Percentiles rank a stretch among this genome's conserved stretches.
Conservation (phyloP, 2,329 filamentous ascomycete species). For the Aspergillus sp. region DNA sequence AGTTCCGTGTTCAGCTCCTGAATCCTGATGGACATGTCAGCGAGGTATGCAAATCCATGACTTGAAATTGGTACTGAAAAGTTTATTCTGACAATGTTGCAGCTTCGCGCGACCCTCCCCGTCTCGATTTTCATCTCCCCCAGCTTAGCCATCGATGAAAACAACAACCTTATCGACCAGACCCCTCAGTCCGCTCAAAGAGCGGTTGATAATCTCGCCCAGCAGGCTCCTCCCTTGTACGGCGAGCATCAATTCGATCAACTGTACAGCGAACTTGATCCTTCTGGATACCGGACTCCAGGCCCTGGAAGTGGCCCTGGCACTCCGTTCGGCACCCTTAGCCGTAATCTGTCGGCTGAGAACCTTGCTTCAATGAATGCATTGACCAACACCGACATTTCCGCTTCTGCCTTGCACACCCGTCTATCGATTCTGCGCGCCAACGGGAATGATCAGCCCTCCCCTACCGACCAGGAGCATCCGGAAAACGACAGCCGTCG, state of each 20-base stretch:
- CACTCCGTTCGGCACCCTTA: constrained; percentile 72
- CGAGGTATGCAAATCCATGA: constrained; percentile 59
- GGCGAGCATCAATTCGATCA: constrained; percentile 87
- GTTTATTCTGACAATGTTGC: constrained; percentile 15
- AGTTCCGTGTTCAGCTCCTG: constrained; percentile 84
- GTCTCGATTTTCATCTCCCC: constrained; percentile 95
- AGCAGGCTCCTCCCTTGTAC: constrained; percentile 86
- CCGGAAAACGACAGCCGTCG: constrained; percentile 25
- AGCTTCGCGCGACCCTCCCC: constrained; percentile 85
- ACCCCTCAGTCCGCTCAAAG: constrained; percentile 53
- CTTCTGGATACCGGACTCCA: constrained; percentile 77
- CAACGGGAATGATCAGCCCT: constrained; percentile 23
- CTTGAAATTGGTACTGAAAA: neutral
- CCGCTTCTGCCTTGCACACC: constrained; percentile 68
- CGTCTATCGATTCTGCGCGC: constrained; percentile 60
- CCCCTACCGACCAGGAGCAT: constrained; percentile 26
- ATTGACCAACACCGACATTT: constrained; percentile 55
- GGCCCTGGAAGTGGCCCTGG: constrained; percentile 67
- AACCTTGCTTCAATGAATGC: constrained; percentile 67
- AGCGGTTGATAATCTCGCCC: constrained; percentile 57
- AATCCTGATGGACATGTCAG: constrained; percentile 95
- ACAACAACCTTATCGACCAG: constrained; percentile 73
- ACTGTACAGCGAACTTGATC: constrained; percentile 84
- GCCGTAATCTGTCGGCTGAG: constrained; percentile 74
- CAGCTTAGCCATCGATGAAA: constrained; percentile 82